Percentiles rank a stretch among this genome's conserved stretches.
Conservation (phyloP, 805 yeast species). For the Debaryomyces prosopidis region DNA sequence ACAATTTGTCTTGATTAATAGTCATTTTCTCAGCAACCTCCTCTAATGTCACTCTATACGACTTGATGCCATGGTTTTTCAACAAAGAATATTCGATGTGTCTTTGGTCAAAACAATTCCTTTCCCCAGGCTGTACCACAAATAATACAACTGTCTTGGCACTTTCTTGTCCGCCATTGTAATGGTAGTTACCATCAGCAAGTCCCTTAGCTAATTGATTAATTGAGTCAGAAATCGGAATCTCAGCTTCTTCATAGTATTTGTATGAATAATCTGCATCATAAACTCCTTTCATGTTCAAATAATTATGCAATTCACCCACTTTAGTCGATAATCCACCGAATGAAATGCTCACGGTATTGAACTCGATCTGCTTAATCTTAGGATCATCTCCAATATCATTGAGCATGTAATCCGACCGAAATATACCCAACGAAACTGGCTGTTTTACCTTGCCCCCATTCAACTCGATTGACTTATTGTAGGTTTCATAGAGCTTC, state of each 20-base stretch:
- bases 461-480: constrained; percentile 47
- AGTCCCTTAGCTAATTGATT: constrained; percentile 65
- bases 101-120: constrained; percentile 91
- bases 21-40: constrained; percentile 50
- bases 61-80: constrained; percentile 53
- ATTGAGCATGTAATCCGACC: constrained; percentile 83
- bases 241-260: constrained; percentile 46
- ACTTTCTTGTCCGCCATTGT: constrained; percentile 35
- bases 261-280: constrained; percentile 38
- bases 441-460: constrained; percentile 52
- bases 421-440: constrained; percentile 76
- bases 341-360: constrained; percentile 93
- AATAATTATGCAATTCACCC: constrained; percentile 68
- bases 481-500: constrained; percentile 62
- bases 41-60: constrained; percentile 67
- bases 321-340: constrained; percentile 87
- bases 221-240: constrained; percentile 72
- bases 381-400: constrained; percentile 26
- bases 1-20: constrained; percentile 48
- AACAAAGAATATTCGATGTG: constrained; percentile 72
- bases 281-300: constrained; percentile 62
- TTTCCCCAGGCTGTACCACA: constrained; percentile 81
- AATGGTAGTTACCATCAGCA: constrained; percentile 62
- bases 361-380: constrained; percentile 94
- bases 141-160: constrained; percentile 61